Evolutionary conservation across 371 early-diverging fungal species (phyloP), one percentile per base, ranked within the genome.

Genomic region (Rhizopus arrhizus): DNA sequence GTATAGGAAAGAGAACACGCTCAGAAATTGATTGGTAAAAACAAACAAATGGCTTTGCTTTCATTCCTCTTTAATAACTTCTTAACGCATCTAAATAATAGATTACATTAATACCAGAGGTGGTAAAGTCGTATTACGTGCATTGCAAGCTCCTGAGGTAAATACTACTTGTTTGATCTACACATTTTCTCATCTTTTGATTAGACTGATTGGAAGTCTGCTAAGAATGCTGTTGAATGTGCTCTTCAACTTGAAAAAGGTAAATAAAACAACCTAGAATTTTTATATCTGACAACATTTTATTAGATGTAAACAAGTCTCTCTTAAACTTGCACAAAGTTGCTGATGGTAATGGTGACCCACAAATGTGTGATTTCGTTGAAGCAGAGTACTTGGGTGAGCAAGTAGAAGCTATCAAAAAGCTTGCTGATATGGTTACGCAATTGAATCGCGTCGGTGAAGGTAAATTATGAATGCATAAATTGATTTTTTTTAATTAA

Each of bases 381-480:
- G 89, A 89, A 69, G 65, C 78, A 43, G 65, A 69, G 38, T 89
- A 77, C 70, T 68, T 89, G 43, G 68, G 69, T 54, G 89, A 89
- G 64, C 89, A 89, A 72, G 87, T 88, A 50, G 78, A 85, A 58
- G 77, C 85, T 38, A 86, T 89, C 73, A 87, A 86, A 75, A 80
- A 77, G 58, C 68, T 89, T 58, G 73, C 85, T 34, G 83, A 86
- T 59, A 80, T 85, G 69, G 80, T 87, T 53, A 86, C 87, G 36
- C 87, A 88, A 65, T 74, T 89, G 33, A 83, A 83, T 59, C 84
- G 86, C 50, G 87, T 85, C 43, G 81, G 77, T 32, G 81, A 80
- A 65, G 80, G 74, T 64, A 28, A 15, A 13, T 5, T 34, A 10
- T 28, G 15, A 13, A 32, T n/a, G 36, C 64, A 34, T 50, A 34